Evolutionary conservation across 345 rosid species (phyloP), one percentile per base, ranked within the genome.

Genomic region (Mangifera indica): DNA sequence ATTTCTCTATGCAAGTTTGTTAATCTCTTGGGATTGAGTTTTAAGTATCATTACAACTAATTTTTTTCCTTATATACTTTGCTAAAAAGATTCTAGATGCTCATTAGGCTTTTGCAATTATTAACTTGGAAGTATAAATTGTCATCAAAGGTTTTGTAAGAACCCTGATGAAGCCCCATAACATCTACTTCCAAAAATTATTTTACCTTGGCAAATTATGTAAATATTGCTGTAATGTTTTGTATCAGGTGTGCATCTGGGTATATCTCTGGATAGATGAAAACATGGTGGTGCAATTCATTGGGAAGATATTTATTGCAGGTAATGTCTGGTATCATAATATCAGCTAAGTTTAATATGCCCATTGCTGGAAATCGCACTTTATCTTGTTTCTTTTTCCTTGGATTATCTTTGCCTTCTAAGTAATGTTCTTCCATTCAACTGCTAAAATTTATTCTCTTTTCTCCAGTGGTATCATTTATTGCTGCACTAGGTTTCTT

Each of bases 401-500:
- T 4, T 18, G 10, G 69, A 42, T 46, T 21, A 11, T 48, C 37
- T 40, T 57, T 60, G 21, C 10, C 63, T 51, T 15, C 58, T 24
- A 54, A 32, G 52, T n/a, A 14, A 18, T 18, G 2, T 53, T 78
- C 42, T 73, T 70, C 10, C 61, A 13, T 34, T 61, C 32, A 25
- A 66, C 32, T 44, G 61, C 26, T 49, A 48, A 15, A 5, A 54
- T 24, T 69, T 22, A 32, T 60, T 21, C 34, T 74, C 6, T 71
- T 48, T 72, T 32, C 69, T 81, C 59, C 87, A 96, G 99, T 81
- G 85, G 87, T 96, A 51, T 96, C 99, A 32, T 85, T 91, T 76
- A 66, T 93, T 42, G 99, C 98, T 55, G 96, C 99, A 24, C 74
- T 90, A 73, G 97, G 98, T 63, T 96, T 93, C 88, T 81, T 93